Evolutionary conservation across 805 yeast genomes (phyloP).

Genomic region (Candida tallmaniae): DNA sequence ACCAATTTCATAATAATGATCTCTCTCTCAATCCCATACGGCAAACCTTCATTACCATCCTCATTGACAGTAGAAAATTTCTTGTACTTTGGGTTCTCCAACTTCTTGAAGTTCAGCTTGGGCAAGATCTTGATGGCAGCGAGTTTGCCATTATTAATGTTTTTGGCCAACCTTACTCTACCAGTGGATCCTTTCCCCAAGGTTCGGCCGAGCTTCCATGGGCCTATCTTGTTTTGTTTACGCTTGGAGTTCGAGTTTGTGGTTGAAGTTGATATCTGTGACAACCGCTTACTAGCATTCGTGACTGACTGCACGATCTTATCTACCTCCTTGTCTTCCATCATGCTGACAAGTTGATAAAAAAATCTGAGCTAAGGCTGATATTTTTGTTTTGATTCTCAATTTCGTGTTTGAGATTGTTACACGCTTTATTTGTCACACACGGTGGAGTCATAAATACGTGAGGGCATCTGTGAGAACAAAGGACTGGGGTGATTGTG

Average conservation of each 20-base stretch:
- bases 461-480: no score
- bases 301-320: constrained; percentile 43
- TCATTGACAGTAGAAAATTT: constrained; percentile 15
- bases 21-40: constrained; percentile 84
- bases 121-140: constrained; percentile 98
- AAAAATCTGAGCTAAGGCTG: neutral
- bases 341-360: neutral
- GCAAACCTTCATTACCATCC: constrained; percentile 50
- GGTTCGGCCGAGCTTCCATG: constrained; percentile 95
- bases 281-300: constrained; percentile 44
- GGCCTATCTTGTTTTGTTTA: constrained; percentile 69
- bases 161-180: constrained; percentile 87
- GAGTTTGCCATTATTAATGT: constrained; percentile 74
- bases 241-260: constrained; percentile 39
- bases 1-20: constrained; percentile 80
- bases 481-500: no score
- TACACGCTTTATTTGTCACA: no score
- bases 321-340: constrained; percentile 18
- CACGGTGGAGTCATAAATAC: no score
- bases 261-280: constrained; percentile 45
- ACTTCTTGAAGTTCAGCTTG: constrained; percentile 60
- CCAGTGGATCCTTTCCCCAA: constrained; percentile 97
- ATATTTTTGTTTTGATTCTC: no score
- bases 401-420: no score
- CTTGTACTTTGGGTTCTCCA: constrained; percentile 43